Evolutionary conservation across 2,329 filamentous ascomycete genomes (phyloP), one percentile per base, ranked within the genome.

Genomic region (Rhinocladiella similis): DNA sequence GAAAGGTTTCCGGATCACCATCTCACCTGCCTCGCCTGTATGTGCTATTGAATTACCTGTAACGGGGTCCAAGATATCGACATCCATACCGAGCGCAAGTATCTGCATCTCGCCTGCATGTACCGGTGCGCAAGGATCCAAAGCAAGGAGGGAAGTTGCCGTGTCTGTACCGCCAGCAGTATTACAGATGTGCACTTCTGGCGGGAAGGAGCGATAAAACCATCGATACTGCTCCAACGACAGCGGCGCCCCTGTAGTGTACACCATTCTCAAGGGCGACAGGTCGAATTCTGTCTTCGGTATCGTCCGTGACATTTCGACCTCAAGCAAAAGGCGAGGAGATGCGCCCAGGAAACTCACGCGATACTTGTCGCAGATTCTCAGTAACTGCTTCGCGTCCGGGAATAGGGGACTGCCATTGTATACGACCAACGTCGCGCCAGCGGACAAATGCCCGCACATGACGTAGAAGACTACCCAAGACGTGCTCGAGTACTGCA

Each of bases 91-190:
- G 10, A 80, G 67, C 9, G 72, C 73, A 46, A 72, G 71, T 38
- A 77, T 69, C 54, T 77, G 75, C 64, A 77, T 77, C 59, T 79
- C 75, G 25, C 76, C 77, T 0, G 72, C 68, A 56, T 76, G 71
- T 0, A 80, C 66, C 0, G 73, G 73, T 6, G 73, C 73, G 5
- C 70, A 70, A 0, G 75, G 74, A 56, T 77, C 74, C 27, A 69
- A 72, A n/a, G 74, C 73, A 56, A 75, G 68, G 57, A 73, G 74
- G 1, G 72, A 75, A 2, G 75, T 76, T 1, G 72, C 74, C 10
- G 77, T 72, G 52, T 80, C 78, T 0, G 78, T 80, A 9, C 77
- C 78, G 16, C 78, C 78, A 3, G 76, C 76, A 3, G 76, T 68
- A 47, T 66, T 72, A 19, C 72, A 74, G 4, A 79, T 67, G 62